Evolutionary conservation across 2,329 filamentous ascomycete genomes (phyloP).

Genomic region (Cytospora leucostoma): DNA sequence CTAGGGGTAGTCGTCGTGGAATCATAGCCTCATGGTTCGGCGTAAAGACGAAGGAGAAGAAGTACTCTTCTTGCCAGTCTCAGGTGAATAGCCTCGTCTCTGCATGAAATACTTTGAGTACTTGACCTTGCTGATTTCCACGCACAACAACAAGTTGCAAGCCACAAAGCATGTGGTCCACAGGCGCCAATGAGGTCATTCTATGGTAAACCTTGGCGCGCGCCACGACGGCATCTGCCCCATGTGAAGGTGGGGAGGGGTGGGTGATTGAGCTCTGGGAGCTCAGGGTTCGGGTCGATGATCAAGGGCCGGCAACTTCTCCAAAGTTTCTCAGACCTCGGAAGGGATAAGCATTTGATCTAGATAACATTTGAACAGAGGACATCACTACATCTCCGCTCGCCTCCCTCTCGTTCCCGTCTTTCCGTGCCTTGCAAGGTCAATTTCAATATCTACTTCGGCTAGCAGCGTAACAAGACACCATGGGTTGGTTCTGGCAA

Average conservation of each 20-base stretch:
- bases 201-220: constrained; percentile 10
- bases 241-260: background rate
- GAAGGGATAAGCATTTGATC: background rate
- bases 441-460: background rate
- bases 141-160: background rate
- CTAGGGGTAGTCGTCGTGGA: constrained; percentile 35
- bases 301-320: background rate
- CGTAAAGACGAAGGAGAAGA: constrained; percentile 15
- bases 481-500: constrained; percentile 66
- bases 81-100: background rate
- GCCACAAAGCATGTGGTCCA: background rate
- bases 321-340: background rate
- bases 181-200: constrained; percentile 31
- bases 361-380: background rate
- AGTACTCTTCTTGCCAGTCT: constrained; percentile 4
- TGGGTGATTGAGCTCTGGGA: background rate
- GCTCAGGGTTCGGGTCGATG: constrained; percentile 12
- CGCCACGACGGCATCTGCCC: background rate
- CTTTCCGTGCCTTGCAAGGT: background rate
- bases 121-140: constrained; percentile 12
- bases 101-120: background rate
- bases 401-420: background rate
- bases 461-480: constrained; percentile 28
- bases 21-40: constrained; percentile 38
- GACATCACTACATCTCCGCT: background rate